A percentile compares a stretch with the other conserved stretches of the same genome.
Evolutionary conservation across 257 asterid species (phyloP).

Genomic region (Rauvolfia tetraphylla): DNA sequence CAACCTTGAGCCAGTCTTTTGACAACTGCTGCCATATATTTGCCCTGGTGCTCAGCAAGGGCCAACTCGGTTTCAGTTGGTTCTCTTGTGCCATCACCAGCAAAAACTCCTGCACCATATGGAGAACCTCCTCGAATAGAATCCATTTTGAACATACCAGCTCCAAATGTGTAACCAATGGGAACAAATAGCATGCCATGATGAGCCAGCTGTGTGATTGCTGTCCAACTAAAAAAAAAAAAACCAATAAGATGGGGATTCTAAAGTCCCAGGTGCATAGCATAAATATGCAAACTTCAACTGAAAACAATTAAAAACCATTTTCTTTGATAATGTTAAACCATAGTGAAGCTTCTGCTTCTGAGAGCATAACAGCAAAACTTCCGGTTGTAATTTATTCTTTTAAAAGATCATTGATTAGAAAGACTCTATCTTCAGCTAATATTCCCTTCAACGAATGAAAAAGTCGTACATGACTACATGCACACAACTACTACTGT

Average conservation of each 20-base stretch:
- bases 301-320: background rate
- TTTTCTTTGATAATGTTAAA: background rate
- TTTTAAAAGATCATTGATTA: background rate
- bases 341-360: background rate
- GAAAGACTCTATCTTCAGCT: background rate
- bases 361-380: background rate
- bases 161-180: constrained; percentile 77
- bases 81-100: constrained; percentile 40
- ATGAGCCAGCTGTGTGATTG: constrained; percentile 73
- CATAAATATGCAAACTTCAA: background rate
- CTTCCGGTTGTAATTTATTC: background rate
- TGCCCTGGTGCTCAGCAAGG: constrained; percentile 51
- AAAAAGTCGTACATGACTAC: background rate
- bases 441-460: background rate
- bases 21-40: constrained; percentile 40
- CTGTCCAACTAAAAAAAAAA: constrained; percentile 58
- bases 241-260: background rate
- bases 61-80: constrained; percentile 39
- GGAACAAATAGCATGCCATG: constrained; percentile 90
- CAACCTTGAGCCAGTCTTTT: constrained; percentile 27
- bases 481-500: background rate
- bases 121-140: constrained; percentile 54
- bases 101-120: constrained; percentile 50
- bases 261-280: background rate
- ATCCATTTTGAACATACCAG: constrained; percentile 78